These are phyloP conservation scores for Salvia sclarea DNA, from an alignment of 305 asterid genomes.

Conservation along the genomic window DNA sequence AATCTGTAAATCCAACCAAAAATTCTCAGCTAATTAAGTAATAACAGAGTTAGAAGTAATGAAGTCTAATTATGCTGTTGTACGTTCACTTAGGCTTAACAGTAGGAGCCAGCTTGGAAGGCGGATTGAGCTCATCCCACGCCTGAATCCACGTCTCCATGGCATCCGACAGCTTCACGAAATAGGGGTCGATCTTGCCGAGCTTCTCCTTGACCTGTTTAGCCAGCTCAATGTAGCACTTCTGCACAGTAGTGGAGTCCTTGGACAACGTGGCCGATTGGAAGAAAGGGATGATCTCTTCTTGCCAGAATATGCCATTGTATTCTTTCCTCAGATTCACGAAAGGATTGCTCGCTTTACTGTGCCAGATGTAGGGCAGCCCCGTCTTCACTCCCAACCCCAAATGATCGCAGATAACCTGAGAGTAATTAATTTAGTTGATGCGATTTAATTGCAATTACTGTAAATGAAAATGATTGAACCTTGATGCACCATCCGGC, in stretches of 20 bases:
- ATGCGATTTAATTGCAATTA: no score
- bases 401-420: constrained; percentile 56
- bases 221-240: constrained; percentile 48
- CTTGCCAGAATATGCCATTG: constrained; percentile 61
- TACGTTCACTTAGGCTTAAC: constrained; percentile 30
- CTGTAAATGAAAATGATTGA: no score
- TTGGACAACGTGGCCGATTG: constrained; percentile 46
- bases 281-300: constrained; percentile 56
- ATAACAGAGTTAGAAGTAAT: no score
- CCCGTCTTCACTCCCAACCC: constrained; percentile 54
- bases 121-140: constrained; percentile 50
- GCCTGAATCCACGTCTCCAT: constrained; percentile 58
- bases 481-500: constrained; percentile 61
- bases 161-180: constrained; percentile 50
- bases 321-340: constrained; percentile 54
- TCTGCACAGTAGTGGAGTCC: constrained; percentile 52
- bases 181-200: constrained; percentile 50
- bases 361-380: constrained; percentile 58
- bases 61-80: no score
- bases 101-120: constrained; percentile 24
- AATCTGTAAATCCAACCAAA: constrained; percentile 1
- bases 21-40: background rate
- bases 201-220: constrained; percentile 52
- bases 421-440: no score
- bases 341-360: constrained; percentile 59